Base-by-base conservation (phyloP, 805 yeast species). In the Candida broadrunensis region DNA sequence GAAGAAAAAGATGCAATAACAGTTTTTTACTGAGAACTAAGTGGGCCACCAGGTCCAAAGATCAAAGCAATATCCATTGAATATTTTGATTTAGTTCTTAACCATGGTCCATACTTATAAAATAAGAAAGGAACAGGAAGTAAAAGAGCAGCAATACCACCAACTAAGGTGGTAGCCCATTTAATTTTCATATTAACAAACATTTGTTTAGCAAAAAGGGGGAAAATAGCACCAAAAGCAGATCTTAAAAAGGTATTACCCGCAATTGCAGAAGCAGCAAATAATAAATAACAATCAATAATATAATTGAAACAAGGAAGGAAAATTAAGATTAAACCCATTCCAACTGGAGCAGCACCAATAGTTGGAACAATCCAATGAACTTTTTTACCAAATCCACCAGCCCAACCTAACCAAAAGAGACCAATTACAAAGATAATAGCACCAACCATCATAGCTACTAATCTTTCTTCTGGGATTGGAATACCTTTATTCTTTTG, bases 391-490 rank as follows among this genome's bases (percentile, higher is more conserved):
- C 77, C 83, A 61, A 81, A 88, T 47, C 78, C 75, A 57, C 96
- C 96, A 9, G 90, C 69, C 96, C 96, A 89, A 42, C 86, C 78
- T 60, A 89, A 72, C 95, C 95, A 85, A 54, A 88, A 72, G 46
- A 88, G 66, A 40, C 96, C 96, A 39, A 78, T 67, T 20, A 93
- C 83, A 67, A 88, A 87, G 5, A 73, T 55, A 39, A 86, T 46
- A 18, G 83, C 80, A 26, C 95, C 89, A 29, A 74, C 61, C 63
- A 87, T 75, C 83, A 88, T 78, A 70, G 89, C 80, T 14, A 81
- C 79, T 41, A 88, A 68, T 61, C 96, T 78, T 19, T 81, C 83
- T 61, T 89, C 96, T 0, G 96, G 95, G 13, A 81, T 75, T 0
- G 80, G 72, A 29, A 58, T 60, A 35, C 81, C 81, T 29, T 73